Base-by-base conservation (phyloP, 2,329 filamentous ascomycete genomes). In the Cryphonectria japonica region DNA sequence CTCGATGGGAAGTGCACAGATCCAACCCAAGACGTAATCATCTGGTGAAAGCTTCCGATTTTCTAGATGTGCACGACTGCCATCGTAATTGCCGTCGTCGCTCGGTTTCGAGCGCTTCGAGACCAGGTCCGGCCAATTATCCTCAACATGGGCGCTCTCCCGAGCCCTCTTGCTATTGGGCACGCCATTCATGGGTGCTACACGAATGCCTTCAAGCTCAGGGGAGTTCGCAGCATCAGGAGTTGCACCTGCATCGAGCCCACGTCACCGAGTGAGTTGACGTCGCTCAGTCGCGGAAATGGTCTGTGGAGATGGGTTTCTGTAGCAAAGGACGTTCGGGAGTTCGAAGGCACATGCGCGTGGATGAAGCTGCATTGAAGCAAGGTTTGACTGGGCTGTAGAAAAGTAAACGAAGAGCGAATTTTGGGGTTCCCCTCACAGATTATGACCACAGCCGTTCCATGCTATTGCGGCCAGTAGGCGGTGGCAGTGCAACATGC, bases 1-100 rank as follows among this genome's bases (percentile, higher is more conserved):
- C 59, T 74, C 71, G 4, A 59, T 68, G 6, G 66, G 63, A 29
- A 74, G 29, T 26, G 71, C 69, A 43, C 66, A 74, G 37, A 73
- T 29, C 73, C 73, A 74, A 29, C 69, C 71, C 13, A 68, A 26
- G 19, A 34, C 52, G 41, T 68, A 63, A 34, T 54, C 34, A 46
- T 50, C 22, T 16, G 37, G 46, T 13, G 63, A 66, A 34, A 66
- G 29, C 8, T 29, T 52, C 34, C 9, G 29, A 32, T 37, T 22
- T 34, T 37, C 57, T 22, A 22, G 32, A 60, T 22, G 14, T n/a
- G 57, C 57, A 60, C 16, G n/a, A 2, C 9, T 54, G 50, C 2
- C 8, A 11, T 54, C 19, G 5, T 37, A 3, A 37, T n/a, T 37
- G 57, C 57, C 14, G 19, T 37, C 2, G 37, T 29, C 29, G 57